A percentile compares a stretch with the other conserved stretches of the same genome.
phyloP scores from a whole-genome alignment of 257 asterid genomes.

The Paulownia fortunei region DNA sequence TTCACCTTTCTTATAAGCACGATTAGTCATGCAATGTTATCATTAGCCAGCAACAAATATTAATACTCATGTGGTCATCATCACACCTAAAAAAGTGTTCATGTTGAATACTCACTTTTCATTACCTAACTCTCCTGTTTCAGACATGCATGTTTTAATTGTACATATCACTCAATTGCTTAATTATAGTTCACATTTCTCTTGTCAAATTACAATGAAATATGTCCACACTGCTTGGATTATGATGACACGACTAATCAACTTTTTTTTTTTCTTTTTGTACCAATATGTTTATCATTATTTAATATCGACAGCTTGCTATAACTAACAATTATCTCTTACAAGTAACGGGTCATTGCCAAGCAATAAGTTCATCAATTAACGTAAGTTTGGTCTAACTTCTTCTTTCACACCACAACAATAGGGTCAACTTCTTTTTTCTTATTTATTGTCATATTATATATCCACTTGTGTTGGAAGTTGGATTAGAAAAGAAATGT shows the following conservation, averaged over 20 bases:
- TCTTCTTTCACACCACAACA: not conserved
- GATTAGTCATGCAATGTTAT: not conserved
- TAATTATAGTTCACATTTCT: constrained; percentile 12
- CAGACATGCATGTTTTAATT: not conserved
- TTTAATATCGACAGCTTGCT: constrained; percentile 10
- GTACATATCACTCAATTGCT: not conserved
- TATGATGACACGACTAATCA: not conserved
- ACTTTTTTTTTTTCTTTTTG: not conserved
- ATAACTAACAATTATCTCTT: not conserved
- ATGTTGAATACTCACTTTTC: not conserved
- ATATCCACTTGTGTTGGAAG: not conserved
- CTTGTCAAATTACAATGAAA: constrained; percentile 4
- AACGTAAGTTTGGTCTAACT: constrained; percentile 23
- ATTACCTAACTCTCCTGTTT: not conserved
- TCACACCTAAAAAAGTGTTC: not conserved
- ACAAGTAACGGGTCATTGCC: not conserved
- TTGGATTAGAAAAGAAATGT: not conserved
- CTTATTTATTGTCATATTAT: not conserved
- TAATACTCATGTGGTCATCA: not conserved
- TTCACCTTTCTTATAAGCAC: not conserved
- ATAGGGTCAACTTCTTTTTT: not conserved
- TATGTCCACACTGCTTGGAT: not conserved
- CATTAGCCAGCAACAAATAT: not conserved
- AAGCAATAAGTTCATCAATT: not conserved
- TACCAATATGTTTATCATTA: not conserved